Conservation (phyloP, 768 basidiomycete species). For the Botryobasidium botryosum region DNA sequence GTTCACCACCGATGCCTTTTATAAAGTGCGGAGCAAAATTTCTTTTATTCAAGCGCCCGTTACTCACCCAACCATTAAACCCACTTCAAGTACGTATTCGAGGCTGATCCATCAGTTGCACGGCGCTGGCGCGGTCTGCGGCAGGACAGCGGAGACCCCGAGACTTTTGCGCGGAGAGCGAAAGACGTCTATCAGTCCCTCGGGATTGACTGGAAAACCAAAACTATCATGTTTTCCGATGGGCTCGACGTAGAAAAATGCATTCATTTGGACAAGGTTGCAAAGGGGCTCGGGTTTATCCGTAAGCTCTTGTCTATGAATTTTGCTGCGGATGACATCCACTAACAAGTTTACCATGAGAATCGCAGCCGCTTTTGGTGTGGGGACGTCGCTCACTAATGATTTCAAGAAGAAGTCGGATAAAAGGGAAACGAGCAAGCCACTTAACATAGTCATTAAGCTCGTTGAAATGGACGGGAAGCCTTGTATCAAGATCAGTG, state of each 20-base stretch:
- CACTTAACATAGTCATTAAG: constrained; percentile 93
- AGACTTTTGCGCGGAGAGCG: constrained; percentile 57
- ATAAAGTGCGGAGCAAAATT: constrained; percentile 35
- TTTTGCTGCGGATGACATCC: constrained; percentile 2
- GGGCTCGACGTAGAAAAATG: constrained; percentile 54
- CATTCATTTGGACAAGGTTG: constrained; percentile 53
- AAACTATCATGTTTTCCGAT: constrained; percentile 75
- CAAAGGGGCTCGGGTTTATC: constrained; percentile 48
- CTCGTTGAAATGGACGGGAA: constrained; percentile 52
- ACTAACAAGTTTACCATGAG: constrained; percentile 8
- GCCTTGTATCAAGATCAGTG: constrained; percentile 85
- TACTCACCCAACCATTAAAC: neutral
- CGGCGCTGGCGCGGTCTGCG: constrained; percentile 65
- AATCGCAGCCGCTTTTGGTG: constrained; percentile 64
- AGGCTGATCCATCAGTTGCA: constrained; percentile 33
- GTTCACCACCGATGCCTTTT: constrained; percentile 76
- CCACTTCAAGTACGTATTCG: constrained; percentile 19
- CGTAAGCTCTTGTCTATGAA: constrained; percentile 23
- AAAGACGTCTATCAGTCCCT: constrained; percentile 54
- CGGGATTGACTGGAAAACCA: constrained; percentile 46
- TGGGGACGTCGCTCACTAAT: constrained; percentile 85
- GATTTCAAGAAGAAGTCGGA: constrained; percentile 39
- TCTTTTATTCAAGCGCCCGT: no score
- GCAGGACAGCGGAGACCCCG: constrained; percentile 89
- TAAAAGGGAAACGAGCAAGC: constrained; percentile 47